phyloP scores from a whole-genome alignment of 1,284 basidiomycete genomes.

The Xerocomus nothofagi region DNA sequence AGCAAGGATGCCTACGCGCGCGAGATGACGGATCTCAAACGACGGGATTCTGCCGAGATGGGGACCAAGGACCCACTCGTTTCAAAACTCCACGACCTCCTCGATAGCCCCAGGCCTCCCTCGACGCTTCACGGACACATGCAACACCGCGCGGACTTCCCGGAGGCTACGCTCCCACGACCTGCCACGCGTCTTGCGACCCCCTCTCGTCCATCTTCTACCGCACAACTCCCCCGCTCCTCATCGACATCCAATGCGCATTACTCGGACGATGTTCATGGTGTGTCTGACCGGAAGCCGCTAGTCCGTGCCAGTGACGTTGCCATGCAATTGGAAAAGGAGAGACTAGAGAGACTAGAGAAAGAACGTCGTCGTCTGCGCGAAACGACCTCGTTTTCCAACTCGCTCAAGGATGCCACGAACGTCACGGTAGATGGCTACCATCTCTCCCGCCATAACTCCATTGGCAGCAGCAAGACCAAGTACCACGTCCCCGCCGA shows the following conservation, averaged over 20 bases:
- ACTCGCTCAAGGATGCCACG: slow-evolving; percentile 34
- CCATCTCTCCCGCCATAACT: slow-evolving; percentile 20
- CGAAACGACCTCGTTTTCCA: slow-evolving; percentile 15
- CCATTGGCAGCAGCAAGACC: slow-evolving; percentile 18
- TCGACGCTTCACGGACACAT: slow-evolving; percentile 27
- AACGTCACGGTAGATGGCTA: slow-evolving; percentile 22
- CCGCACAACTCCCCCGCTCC: slow-evolving; percentile 9
- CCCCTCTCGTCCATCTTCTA: slow-evolving; percentile 25
- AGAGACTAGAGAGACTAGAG: slow-evolving; percentile 28
- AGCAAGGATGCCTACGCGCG: slow-evolving; percentile 14
- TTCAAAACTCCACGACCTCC: slow-evolving; percentile 32
- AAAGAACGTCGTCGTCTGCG: slow-evolving; percentile 30
- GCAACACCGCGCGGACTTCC: slow-evolving; percentile 21
- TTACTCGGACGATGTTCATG: slow-evolving; percentile 19
- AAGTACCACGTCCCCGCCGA: slow-evolving; percentile 20
- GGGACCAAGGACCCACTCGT: slow-evolving; percentile 31
- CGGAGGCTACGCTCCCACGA: slow-evolving; percentile 24
- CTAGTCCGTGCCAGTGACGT: slow-evolving; percentile 36
- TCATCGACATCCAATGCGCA: slow-evolving; percentile 17
- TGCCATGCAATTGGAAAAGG: slow-evolving; percentile 36
- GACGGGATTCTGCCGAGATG: slow-evolving; percentile 25
- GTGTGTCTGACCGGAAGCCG: slow-evolving; percentile 22
- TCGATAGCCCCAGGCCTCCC: slow-evolving; percentile 30
- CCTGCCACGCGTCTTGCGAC: slow-evolving; percentile 21
- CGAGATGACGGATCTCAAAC: slow-evolving; percentile 27